Base-by-base conservation (phyloP, 495 filamentous ascomycete species). In the Arthonia radiata region DNA sequence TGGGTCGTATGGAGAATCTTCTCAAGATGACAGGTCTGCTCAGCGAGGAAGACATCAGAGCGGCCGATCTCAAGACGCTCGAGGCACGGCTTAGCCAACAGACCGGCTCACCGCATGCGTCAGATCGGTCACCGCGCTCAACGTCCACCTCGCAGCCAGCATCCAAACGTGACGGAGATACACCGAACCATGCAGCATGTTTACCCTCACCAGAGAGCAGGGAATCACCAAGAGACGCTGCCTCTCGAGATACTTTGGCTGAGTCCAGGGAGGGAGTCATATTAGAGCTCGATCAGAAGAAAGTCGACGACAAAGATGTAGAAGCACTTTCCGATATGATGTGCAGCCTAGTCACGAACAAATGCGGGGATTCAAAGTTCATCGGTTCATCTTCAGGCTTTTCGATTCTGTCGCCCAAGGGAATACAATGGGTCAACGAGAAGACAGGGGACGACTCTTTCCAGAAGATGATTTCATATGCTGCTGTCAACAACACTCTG, bases 311-410 rank as follows among this genome's bases (percentile, higher is more conserved):
- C 34, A 60, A 62, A 23, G 76, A 90, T 39, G 82, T 90, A 4
- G 83, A 89, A 41, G 73, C 67, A 1, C 43, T 97, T 33, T 90
- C 86, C 5, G 86, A 97, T 49, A 90, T 93, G 74, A 94, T 97
- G 86, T 93, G 86, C 47, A 91, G 81, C 1, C 52, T 97, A 22
- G 83, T 97, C n/a, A 97, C 86, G 4, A 94, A 92, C 34, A 89
- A 90, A 38, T 75, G 69, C 35, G 86, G 86, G 17, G 86, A 97
- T 50, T 91, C 86, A 15, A 61, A 86, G 45, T 97, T 91, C 50
- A 90, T 94, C 38, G 86, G 82, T 91, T 92, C 82, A 1, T 94
- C 89, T 0, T 97, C 86, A 3, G 89, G 86, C 1, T 97, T 93
- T 49, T 94, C 86, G 17, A 97, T 97, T 32, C 89, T 90, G 53